These are phyloP conservation scores for Endothia cerciana DNA, from an alignment of 2,329 filamentous ascomycete species.

Conservation along the genomic window DNA sequence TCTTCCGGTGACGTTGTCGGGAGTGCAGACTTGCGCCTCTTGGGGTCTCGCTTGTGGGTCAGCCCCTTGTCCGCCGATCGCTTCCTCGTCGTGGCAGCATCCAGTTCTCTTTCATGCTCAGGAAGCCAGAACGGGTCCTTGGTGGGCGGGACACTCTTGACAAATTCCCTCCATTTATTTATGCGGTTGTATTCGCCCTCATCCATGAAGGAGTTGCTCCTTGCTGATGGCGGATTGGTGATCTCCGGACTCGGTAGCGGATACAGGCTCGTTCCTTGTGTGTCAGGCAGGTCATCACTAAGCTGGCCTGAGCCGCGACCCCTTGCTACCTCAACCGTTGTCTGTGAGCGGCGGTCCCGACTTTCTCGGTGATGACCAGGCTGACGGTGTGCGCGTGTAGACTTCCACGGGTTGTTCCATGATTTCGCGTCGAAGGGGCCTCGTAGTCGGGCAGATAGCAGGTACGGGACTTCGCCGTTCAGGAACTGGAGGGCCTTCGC, in stretches of 20 bases:
- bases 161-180: constrained; percentile 27
- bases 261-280: constrained; percentile 27
- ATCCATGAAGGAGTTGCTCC: constrained; percentile 31
- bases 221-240: constrained; percentile 31
- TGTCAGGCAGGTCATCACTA: constrained; percentile 15
- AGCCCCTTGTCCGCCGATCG: constrained; percentile 20
- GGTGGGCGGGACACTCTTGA: constrained; percentile 19
- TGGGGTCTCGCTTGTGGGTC: constrained; percentile 16
- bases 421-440: constrained; percentile 62
- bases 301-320: constrained; percentile 5
- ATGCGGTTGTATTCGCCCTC: constrained; percentile 24
- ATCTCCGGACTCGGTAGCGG: constrained; percentile 36
- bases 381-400: constrained; percentile 32
- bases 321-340: background rate
- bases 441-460: constrained; percentile 63
- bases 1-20: constrained; percentile 9
- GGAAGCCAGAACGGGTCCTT: constrained; percentile 29
- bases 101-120: constrained; percentile 1
- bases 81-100: constrained; percentile 14
- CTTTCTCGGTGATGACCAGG: background rate
- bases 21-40: constrained; percentile 18
- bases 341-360: constrained; percentile 34
- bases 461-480: constrained; percentile 55
- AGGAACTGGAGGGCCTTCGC: constrained; percentile 62
- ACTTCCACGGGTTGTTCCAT: constrained; percentile 59